Conservation (phyloP, 305 asterid genomes). For the Fraxinus sp. region DNA sequence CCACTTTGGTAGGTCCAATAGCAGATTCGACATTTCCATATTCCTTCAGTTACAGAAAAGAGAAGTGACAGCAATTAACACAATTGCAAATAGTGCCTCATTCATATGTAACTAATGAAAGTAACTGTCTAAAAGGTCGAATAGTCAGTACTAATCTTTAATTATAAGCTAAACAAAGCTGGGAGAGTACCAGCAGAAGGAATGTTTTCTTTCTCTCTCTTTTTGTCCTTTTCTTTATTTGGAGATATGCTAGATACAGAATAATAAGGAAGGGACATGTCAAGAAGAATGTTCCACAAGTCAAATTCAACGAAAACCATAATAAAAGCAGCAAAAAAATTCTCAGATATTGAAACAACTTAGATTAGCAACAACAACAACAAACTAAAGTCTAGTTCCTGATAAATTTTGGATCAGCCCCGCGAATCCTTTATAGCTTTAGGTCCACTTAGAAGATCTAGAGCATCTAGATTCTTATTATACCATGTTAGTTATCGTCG, state of each 20-base stretch:
- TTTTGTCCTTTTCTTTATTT: not conserved
- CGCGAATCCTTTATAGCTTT: not conserved
- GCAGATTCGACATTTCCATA: constrained; percentile 95
- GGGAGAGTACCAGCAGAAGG: not conserved
- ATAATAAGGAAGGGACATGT: not conserved
- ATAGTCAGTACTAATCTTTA: not conserved
- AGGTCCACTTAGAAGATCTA: not conserved
- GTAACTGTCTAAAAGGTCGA: not conserved
- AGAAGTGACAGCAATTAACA: constrained; percentile 25
- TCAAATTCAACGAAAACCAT: not conserved
- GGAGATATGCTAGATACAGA: not conserved
- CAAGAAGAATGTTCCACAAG: not conserved
- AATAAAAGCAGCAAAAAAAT: not conserved
- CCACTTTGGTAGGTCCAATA: constrained; percentile 67
- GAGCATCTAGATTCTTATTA: not conserved
- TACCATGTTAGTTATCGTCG: not conserved
- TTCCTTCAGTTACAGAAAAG: constrained; percentile 69
- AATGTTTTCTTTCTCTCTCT: not conserved
- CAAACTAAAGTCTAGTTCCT: not conserved
- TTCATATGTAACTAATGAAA: constrained; percentile 3
- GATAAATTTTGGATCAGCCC: not conserved
- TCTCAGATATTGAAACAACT: not conserved
- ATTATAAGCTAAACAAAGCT: not conserved
- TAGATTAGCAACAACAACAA: not conserved
- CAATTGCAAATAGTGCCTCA: constrained; percentile 15